Evolutionary conservation across 768 basidiomycete species (phyloP).

Genomic region (Sistotremastrum suecicum): DNA sequence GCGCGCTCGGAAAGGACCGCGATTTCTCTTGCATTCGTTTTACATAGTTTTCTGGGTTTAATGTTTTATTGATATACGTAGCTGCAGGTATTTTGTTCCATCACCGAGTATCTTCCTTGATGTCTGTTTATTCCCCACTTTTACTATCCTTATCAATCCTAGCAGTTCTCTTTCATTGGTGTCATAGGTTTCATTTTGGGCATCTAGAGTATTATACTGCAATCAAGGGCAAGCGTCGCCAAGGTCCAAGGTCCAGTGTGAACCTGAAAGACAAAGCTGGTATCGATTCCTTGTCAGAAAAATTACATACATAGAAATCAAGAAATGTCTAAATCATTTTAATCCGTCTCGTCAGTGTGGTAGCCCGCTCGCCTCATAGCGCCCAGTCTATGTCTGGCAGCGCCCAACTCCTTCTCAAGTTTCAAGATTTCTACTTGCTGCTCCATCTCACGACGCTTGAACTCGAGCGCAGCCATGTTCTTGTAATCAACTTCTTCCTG

Average conservation of each 20-base stretch:
- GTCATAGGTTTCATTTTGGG: too few relatives aligned
- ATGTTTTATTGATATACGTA: too few relatives aligned
- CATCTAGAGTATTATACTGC: too few relatives aligned
- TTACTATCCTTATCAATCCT: too few relatives aligned
- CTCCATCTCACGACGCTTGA: slow-evolving; percentile 98
- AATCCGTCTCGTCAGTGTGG: slow-evolving; percentile 75
- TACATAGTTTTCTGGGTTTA: too few relatives aligned
- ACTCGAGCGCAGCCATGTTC: slow-evolving; percentile 87
- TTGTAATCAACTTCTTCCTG: slow-evolving; percentile 81
- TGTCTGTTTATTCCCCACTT: too few relatives aligned
- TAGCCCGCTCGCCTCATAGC: slow-evolving; percentile 83
- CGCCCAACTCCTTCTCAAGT: slow-evolving; percentile 89
- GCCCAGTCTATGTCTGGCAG: slow-evolving; percentile 67
- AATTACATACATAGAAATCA: neutral
- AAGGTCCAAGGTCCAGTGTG: slow-evolving; percentile 9
- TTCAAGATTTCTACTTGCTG: slow-evolving; percentile 97
- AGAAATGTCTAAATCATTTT: slow-evolving; percentile 8
- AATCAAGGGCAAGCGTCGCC: too few relatives aligned
- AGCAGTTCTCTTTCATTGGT: too few relatives aligned
- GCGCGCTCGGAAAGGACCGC: too few relatives aligned
- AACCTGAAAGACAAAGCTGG: slow-evolving; percentile 10
- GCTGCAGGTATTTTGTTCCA: too few relatives aligned
- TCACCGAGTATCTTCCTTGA: too few relatives aligned
- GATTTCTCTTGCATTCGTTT: too few relatives aligned
- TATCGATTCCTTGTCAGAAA: slow-evolving; percentile 5